Evolutionary conservation across 140 eudicot genomes (phyloP), one percentile per base, ranked within the genome.

Genomic region (Ambrosia hybrid): DNA sequence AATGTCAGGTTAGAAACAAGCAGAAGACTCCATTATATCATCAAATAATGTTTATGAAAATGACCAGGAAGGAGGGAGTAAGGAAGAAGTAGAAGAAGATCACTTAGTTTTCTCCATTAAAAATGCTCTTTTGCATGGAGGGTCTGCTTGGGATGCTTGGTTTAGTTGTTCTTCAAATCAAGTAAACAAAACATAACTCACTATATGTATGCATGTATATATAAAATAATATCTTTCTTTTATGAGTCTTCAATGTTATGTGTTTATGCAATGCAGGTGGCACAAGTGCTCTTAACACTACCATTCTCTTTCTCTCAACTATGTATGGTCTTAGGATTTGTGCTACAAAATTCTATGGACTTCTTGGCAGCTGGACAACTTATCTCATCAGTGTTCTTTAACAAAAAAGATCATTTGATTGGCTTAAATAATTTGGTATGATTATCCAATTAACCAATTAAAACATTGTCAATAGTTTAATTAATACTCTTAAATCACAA

Each of bases 111-210:
- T 89, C 67, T 82, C 79, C 76, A 74, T 92, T 81, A 85, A 85
- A 58, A 87, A 57, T 75, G 30, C 71, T 73, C 80, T 89, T 41
- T 92, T 96, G 98, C 96, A 92, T 82, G 98, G 98, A 38, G 98
- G 98, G 17, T 92, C 98, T 57, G 86, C 85, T 77, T 92, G 93
- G 92, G 98, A 92, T 76, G 98, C 98, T 65, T 92, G 98, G 98
- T 93, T 92, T 78, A 92, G 98, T 67, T 92, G 98, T 65, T 88
- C 96, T 68, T 92, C 98, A 55, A 93, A 93, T 83, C 98, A 93
- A 84, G 98, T 93, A 87, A 1, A 30, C 34, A 30, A 30, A 17
- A 15, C 34, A 46, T 56, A 11, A 67, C 48, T 41, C 34, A 41
- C 9, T 41, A 41, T 41, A 30, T 2, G 2, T 30, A 30, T 30